A percentile compares a stretch with the other conserved stretches of the same genome.
These are phyloP conservation scores for Crithidia fasciculata DNA, from an alignment of 208 protist species.

Conservation along the genomic window DNA sequence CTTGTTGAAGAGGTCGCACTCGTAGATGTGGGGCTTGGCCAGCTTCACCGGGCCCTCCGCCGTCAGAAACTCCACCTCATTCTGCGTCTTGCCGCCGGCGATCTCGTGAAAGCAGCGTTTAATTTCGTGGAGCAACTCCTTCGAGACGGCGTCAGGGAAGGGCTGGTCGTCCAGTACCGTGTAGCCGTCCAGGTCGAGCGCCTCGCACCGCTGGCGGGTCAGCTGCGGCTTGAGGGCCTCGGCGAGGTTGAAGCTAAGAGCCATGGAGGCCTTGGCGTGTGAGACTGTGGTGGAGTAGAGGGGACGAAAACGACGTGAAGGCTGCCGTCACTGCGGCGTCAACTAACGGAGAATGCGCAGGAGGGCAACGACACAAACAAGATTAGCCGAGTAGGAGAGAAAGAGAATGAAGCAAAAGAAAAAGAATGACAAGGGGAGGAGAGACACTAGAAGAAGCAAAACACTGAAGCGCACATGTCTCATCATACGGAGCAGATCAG, in stretches of 20 bases:
- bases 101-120: slow-evolving; percentile 44
- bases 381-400: too few relatives aligned
- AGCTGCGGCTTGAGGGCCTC: slow-evolving; percentile 24
- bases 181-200: slow-evolving; percentile 51
- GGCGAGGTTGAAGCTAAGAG: slow-evolving; percentile 13
- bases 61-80: slow-evolving; percentile 54
- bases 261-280: neutral
- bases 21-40: slow-evolving; percentile 58
- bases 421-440: too few relatives aligned
- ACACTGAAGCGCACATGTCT: too few relatives aligned
- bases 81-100: slow-evolving; percentile 36
- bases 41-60: slow-evolving; percentile 47
- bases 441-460: too few relatives aligned
- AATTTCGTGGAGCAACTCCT: slow-evolving; percentile 36
- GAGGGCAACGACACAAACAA: too few relatives aligned
- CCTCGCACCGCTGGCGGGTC: slow-evolving; percentile 37
- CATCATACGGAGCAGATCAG: too few relatives aligned
- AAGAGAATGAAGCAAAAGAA: too few relatives aligned
- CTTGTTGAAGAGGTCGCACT: slow-evolving; percentile 53
- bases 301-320: too few relatives aligned
- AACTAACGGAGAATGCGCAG: too few relatives aligned
- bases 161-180: slow-evolving; percentile 34
- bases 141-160: slow-evolving; percentile 22
- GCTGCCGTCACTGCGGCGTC: too few relatives aligned
- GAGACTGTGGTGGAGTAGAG: neutral